Evolutionary conservation across 352 stramenopile species (phyloP), one percentile per base, ranked within the genome.

Genomic region (Globisporangium lucens): DNA sequence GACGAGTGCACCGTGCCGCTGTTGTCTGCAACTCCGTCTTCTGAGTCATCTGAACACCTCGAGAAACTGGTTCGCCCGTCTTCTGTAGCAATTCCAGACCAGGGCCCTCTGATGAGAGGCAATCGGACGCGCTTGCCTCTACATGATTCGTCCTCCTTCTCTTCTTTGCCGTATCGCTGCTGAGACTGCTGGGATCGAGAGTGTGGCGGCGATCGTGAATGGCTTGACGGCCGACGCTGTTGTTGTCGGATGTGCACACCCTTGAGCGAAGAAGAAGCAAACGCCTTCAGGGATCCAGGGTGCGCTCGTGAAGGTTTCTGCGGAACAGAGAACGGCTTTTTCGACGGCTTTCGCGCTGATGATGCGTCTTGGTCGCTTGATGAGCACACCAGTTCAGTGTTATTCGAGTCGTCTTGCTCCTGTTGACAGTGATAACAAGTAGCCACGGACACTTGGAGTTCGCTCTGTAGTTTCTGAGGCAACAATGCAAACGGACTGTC

Each of bases 61-160:
- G 52, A 67, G 35, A 67, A 67, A 29, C 62, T 61, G 43, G 46
- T 61, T 30, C 49, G 35, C 10, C 65, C 56, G 27, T 36, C 56
- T 20, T 38, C 65, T n/a, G 33, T 17, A 0, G 22, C 4, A 30
- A 55, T 49, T 49, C 41, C 41, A 9, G 15, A 22, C 41, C 15
- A 43, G n/a, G 53, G 29, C 8, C 22, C 22, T 36, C 33, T 61
- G 59, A 67, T 57, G 13, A 38, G 66, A 38, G 58, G 66, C 3
- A 71, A 53, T 1, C 43, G 59, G 6, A 63, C 38, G n/a, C 51
- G 56, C 2, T 55, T 67, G 35, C 10, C 5, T 49, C 8, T 35
- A 15, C 1, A 27, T 20, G 30, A 3, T 24, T 33, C 6, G 36
- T 33, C 9, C 27, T 35, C 53, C 6, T 15, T 36, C 17, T 36